Evolutionary conservation across 1,284 basidiomycete genomes (phyloP).

Genomic region (Boletus calvinii): DNA sequence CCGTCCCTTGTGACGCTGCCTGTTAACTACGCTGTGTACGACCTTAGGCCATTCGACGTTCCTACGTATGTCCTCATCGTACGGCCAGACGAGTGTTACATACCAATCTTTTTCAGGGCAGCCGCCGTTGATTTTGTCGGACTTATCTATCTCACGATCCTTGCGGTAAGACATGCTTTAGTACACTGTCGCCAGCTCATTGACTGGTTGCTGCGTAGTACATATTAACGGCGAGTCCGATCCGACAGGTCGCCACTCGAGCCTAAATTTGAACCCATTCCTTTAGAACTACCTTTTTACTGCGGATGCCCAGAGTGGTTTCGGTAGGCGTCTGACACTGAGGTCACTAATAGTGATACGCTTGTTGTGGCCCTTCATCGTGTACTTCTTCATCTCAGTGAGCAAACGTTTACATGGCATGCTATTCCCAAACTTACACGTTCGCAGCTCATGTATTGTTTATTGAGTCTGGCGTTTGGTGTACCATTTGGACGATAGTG

Average conservation of each 20-base stretch:
- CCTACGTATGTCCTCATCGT: conserved; percentile 46
- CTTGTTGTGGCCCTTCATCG: conserved; percentile 48
- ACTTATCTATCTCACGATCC: conserved; percentile 71
- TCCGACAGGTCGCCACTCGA: conserved; percentile 12
- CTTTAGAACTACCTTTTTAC: conserved; percentile 31
- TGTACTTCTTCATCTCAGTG: conserved; percentile 65
- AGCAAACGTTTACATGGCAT: conserved; percentile 16
- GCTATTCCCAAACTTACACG: background rate
- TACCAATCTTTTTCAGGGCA: conserved; percentile 45
- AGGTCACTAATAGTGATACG: conserved; percentile 57
- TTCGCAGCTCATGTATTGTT: conserved; percentile 51
- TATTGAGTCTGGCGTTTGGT: conserved; percentile 67
- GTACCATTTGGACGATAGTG: conserved; percentile 53
- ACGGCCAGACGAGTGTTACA: background rate
- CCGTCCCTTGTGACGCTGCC: conserved; percentile 58
- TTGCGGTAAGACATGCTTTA: conserved; percentile 41
- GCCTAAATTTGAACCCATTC: background rate
- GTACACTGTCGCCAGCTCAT: conserved; percentile 32
- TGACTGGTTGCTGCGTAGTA: conserved; percentile 31
- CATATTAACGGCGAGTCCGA: conserved; percentile 40
- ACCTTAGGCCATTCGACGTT: conserved; percentile 66
- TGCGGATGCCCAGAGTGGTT: conserved; percentile 42
- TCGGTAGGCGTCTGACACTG: conserved; percentile 50
- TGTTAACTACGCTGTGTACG: conserved; percentile 50
- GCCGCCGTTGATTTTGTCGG: conserved; percentile 74